phyloP scores from a whole-genome alignment of 495 filamentous ascomycete genomes.

The Xylaria curta region DNA sequence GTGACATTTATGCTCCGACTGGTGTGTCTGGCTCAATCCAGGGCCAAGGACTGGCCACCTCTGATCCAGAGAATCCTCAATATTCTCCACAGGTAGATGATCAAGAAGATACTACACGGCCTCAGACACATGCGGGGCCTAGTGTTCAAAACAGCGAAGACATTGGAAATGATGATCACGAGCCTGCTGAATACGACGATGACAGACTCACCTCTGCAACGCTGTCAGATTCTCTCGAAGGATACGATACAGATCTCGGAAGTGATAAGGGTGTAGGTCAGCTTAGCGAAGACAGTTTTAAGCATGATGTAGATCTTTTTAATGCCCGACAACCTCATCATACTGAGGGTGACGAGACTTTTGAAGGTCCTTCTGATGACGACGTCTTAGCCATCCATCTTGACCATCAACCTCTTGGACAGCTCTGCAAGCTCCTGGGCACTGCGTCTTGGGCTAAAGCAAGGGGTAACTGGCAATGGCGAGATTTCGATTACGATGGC shows the following conservation, averaged over 20 bases:
- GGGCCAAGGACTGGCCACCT: not conserved
- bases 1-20: not conserved
- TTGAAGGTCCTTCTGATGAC: constrained; percentile 30
- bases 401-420: constrained; percentile 19
- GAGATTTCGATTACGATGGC: constrained; percentile 22
- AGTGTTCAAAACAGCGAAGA: not conserved
- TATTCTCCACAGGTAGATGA: not conserved
- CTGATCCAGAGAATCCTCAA: not conserved
- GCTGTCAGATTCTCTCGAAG: constrained; percentile 13
- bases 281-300: constrained; percentile 30
- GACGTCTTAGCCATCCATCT: constrained; percentile 30
- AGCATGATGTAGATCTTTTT: constrained; percentile 32
- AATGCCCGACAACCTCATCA: constrained; percentile 24
- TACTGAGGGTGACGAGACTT: constrained; percentile 15
- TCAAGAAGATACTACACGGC: not conserved
- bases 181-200: not conserved
- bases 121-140: not conserved
- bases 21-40: not conserved
- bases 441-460: constrained; percentile 29
- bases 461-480: constrained; percentile 22
- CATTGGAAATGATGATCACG: not conserved
- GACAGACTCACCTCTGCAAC: not conserved
- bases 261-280: constrained; percentile 7
- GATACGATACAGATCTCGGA: constrained; percentile 21
- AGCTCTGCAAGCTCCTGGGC: constrained; percentile 28